Evolutionary conservation across 176 grass and related monocot genomes (phyloP).

Genomic region (Rhynchospora tenuis): DNA sequence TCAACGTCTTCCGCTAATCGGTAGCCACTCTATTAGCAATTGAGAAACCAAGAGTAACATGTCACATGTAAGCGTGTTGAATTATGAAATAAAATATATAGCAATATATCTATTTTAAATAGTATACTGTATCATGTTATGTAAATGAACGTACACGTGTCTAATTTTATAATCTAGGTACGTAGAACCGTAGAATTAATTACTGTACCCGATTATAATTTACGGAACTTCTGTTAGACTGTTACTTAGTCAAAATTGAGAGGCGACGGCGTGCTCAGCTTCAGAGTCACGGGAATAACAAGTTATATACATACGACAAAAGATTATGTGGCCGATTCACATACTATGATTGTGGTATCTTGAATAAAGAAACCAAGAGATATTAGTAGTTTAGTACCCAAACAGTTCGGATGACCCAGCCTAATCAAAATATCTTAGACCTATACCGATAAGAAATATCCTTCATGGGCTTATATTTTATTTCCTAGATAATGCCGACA

Average conservation of each 20-base stretch:
- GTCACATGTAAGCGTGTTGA: no score
- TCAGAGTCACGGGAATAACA: background rate
- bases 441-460: background rate
- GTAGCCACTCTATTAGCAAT: no score
- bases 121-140: no score
- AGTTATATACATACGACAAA: background rate
- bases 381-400: background rate
- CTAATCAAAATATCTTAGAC: background rate
- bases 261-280: background rate
- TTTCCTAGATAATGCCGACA: background rate
- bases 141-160: no score
- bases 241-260: background rate
- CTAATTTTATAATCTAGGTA: no score
- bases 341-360: slow-evolving; percentile 13
- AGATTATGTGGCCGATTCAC: background rate
- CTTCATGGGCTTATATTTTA: background rate
- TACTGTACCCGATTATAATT: no score
- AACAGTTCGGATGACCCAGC: background rate
- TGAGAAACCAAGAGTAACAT: no score
- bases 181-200: no score
- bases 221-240: background rate
- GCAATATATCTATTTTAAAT: no score
- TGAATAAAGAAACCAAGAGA: slow-evolving; percentile 1
- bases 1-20: no score
- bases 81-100: no score